Evolutionary conservation across 345 rosid genomes (phyloP).

Genomic region (Populus tremula): DNA sequence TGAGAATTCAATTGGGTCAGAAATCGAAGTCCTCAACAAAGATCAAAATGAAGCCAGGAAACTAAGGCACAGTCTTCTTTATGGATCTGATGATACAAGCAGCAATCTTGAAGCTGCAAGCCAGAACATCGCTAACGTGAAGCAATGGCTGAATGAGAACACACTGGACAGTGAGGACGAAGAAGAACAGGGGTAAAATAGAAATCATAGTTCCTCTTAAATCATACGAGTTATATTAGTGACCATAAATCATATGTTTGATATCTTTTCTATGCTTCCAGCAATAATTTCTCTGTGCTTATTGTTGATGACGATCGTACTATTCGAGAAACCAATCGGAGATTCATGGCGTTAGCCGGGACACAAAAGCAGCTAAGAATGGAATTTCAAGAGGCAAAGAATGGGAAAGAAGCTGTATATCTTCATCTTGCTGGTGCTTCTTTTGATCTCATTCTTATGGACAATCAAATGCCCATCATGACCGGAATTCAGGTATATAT

Average conservation of each 20-base stretch:
- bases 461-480: neutral
- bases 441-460: neutral
- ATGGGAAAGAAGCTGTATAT: neutral
- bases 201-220: neutral
- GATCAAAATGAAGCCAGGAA: neutral
- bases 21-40: neutral
- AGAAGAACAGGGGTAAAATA: neutral
- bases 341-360: neutral
- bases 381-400: neutral
- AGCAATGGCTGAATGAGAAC: neutral
- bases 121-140: neutral
- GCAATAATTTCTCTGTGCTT: neutral
- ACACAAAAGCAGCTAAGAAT: neutral
- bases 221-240: neutral
- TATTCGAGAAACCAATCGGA: neutral
- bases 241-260: neutral
- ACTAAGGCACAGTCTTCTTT: neutral
- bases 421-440: neutral
- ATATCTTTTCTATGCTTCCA: neutral
- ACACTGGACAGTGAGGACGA: neutral
- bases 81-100: neutral
- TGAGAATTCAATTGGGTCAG: neutral
- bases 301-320: neutral
- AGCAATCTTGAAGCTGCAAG: neutral
- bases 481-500: neutral